phyloP scores from a whole-genome alignment of 768 basidiomycete genomes.

The Mycena amicta region DNA sequence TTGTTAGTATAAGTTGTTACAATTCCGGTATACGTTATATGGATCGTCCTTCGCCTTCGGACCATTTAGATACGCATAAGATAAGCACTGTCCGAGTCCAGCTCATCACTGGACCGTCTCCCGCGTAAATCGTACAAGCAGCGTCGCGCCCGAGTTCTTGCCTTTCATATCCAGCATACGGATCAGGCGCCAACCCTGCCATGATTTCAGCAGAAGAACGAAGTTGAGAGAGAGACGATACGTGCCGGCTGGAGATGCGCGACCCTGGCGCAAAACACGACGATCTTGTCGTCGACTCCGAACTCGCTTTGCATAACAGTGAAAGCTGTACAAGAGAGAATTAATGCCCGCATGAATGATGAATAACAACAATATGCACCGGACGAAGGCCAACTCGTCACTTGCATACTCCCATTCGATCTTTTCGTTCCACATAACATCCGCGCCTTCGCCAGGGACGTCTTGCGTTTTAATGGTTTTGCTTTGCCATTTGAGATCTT shows the following conservation, averaged over 20 bases:
- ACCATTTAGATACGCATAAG: no score
- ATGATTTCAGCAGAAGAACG: background rate
- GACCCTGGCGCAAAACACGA: conserved; percentile 56
- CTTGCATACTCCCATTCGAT: conserved; percentile 53
- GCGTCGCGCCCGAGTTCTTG: conserved; percentile 46
- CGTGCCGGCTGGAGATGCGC: conserved; percentile 38
- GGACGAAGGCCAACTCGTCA: conserved; percentile 56
- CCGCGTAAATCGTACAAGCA: conserved; percentile 30
- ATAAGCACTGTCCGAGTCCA: no score
- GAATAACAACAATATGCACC: conserved; percentile 33
- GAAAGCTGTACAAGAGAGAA: no score
- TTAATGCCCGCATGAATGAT: conserved; percentile 28
- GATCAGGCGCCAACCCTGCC: conserved; percentile 49
- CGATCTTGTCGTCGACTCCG: conserved; percentile 48
- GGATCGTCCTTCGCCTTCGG: no score
- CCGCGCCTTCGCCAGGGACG: conserved; percentile 34
- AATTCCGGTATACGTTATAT: no score
- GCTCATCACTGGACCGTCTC: background rate
- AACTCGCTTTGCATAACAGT: conserved; percentile 43
- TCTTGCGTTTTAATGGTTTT: conserved; percentile 40
- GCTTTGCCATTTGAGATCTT: conserved; percentile 47
- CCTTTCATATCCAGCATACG: conserved; percentile 54
- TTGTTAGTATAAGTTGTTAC: no score
- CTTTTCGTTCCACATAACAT: conserved; percentile 44
- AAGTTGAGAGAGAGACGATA: background rate